Evolutionary conservation across 2,329 filamentous ascomycete genomes (phyloP), one percentile per base, ranked within the genome.

Genomic region (Monascus ruber): DNA sequence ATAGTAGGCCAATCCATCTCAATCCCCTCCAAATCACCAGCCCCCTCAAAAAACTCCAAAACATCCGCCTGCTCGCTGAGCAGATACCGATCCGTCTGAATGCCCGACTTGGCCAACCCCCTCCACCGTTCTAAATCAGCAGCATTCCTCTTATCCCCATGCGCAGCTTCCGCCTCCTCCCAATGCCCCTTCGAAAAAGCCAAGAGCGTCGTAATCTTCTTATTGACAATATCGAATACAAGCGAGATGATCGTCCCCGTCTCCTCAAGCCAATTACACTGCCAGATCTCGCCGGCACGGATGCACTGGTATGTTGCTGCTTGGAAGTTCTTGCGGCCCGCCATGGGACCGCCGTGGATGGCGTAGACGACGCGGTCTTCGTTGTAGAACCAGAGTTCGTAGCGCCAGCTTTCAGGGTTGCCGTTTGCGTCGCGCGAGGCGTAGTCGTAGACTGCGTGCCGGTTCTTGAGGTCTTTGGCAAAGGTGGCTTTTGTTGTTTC

Each of bases 371-470:
- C 67, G 4, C 72, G 66, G 39, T 66, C 57, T 11, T 68, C 56
- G n/a, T 68, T 73, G 47, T 71, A 72, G 56, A 76, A 76, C 74
- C 74, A 77, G 50, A 78, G 69, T 43, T 78, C 74, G 47, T 78
- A 78, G 1, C 71, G 67, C 75, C 74, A 78, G 51, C 74, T 77
- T 37, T 76, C 70, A 0, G 71, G 66, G 4, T 70, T 70, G 6
- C 72, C 71, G 1, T 66, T 40, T 2, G 44, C 46, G 39, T 72
- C 66, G 38, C 69, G 54, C 1, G 70, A 72, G 32, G 68, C 62
- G 46, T 77, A 76, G 46, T 77, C 72, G 52, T 78, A 77, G 38
- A 77, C 62, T 1, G 77, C 59, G 44, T 77, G 73, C 2, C 69
- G 64, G 47, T 77, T 63, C 33, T 62, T 62, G 29, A 77, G 65